phyloP scores from a whole-genome alignment of 257 asterid genomes.

The Plectranthus barbatus region DNA sequence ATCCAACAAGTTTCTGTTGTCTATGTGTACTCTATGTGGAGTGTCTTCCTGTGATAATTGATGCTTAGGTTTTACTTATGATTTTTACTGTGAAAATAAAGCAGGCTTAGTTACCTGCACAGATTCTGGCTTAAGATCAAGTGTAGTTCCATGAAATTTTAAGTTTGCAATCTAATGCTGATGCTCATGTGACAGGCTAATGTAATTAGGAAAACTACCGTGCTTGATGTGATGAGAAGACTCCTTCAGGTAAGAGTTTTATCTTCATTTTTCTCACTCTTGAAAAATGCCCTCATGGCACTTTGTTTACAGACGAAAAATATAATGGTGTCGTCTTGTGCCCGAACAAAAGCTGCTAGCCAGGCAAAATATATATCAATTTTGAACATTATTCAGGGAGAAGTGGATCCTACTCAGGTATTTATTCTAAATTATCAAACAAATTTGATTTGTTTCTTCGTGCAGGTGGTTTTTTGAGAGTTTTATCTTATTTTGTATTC shows the following conservation, averaged over 20 bases:
- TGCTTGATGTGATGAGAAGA: constrained; percentile 98
- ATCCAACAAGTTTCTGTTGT: background rate
- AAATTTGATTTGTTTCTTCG: background rate
- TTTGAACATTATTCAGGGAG: constrained; percentile 95
- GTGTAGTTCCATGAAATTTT: background rate
- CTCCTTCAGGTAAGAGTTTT: constrained; percentile 78
- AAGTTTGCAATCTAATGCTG: constrained; percentile 14
- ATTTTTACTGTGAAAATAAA: background rate
- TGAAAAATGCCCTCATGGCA: constrained; percentile 10
- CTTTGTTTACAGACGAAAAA: constrained; percentile 72
- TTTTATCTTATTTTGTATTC: background rate
- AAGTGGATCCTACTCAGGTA: constrained; percentile 99
- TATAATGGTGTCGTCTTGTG: constrained; percentile 91
- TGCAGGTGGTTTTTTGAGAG: background rate
- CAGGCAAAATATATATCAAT: constrained; percentile 96
- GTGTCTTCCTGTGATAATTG: background rate
- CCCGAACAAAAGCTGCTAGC: constrained; percentile 95
- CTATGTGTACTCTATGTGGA: background rate
- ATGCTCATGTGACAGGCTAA: constrained; percentile 62
- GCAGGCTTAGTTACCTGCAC: background rate
- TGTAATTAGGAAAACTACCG: constrained; percentile 94
- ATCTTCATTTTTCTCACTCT: constrained; percentile 10
- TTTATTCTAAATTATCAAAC: constrained; percentile 10
- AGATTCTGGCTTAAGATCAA: constrained; percentile 1
- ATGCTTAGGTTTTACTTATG: background rate